Evolutionary conservation across 305 asterid genomes (phyloP).

Genomic region (Fraxinus sp.): DNA sequence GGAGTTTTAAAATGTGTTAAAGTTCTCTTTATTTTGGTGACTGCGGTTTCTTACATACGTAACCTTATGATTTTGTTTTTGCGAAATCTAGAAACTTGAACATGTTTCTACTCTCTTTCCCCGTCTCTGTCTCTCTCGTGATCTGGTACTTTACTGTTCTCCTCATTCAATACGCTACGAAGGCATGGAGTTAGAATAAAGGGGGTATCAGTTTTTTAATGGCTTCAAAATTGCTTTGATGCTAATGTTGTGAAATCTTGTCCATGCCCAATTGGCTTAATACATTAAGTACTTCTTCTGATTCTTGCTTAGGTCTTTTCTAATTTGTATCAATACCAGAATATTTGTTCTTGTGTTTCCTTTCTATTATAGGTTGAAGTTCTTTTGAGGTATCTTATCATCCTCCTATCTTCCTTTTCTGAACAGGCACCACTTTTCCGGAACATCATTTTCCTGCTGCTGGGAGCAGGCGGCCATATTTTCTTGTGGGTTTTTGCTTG

Average conservation of each 20-base stretch:
- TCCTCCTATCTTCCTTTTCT: slow-evolving; percentile 11
- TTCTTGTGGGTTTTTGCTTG: slow-evolving; percentile 32
- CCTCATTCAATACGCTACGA: neutral
- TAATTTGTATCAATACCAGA: slow-evolving; percentile 10
- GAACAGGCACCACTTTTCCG: slow-evolving; percentile 30
- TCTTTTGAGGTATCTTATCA: slow-evolving; percentile 22
- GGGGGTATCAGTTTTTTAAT: neutral
- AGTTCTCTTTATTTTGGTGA: neutral
- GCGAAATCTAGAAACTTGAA: too few species aligned
- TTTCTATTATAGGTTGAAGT: neutral
- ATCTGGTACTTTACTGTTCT: neutral
- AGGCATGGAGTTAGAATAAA: neutral
- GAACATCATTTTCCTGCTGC: slow-evolving; percentile 23
- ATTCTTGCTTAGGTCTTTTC: neutral
- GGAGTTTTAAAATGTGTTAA: neutral
- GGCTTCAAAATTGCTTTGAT: neutral
- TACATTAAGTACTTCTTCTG: neutral
- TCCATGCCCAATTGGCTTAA: neutral
- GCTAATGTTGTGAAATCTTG: neutral
- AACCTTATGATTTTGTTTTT: neutral
- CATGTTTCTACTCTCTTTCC: too few species aligned
- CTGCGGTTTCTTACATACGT: neutral
- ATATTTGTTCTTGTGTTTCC: neutral
- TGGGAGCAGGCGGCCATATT: slow-evolving; percentile 41
- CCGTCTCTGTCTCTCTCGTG: neutral